These are phyloP conservation scores for Globisporangium cederbergense DNA, from an alignment of 352 stramenopile genomes.

Conservation along the genomic window DNA sequence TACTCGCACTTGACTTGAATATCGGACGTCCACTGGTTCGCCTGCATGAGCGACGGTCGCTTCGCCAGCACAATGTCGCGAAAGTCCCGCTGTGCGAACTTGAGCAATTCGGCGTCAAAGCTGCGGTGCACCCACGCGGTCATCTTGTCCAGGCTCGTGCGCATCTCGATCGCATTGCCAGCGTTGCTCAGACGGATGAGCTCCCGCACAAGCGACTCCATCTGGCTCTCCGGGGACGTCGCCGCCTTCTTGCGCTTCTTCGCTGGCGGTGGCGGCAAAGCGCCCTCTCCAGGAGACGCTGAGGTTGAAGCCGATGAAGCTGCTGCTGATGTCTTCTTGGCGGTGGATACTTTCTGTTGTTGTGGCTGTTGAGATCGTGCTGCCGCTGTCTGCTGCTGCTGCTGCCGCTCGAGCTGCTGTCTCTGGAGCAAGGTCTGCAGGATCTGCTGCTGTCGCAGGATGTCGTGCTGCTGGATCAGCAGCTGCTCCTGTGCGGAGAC, in stretches of 20 bases:
- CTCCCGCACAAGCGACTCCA: conserved; percentile 56
- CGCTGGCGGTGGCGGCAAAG: conserved; percentile 4
- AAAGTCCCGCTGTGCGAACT: conserved; percentile 59
- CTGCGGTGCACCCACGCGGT: conserved; percentile 53
- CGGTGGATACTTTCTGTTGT: conserved; percentile 9
- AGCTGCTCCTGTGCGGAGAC: conserved; percentile 30
- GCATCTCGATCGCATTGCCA: conserved; percentile 50
- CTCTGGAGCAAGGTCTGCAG: conserved; percentile 34
- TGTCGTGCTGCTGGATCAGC: conserved; percentile 42
- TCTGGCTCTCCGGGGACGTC: conserved; percentile 41
- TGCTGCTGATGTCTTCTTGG: conserved; percentile 11
- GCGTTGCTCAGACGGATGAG: conserved; percentile 46
- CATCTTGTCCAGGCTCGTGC: conserved; percentile 51
- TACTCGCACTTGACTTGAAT: conserved; percentile 60
- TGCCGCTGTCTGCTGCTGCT: conserved; percentile 11
- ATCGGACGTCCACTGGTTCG: conserved; percentile 42
- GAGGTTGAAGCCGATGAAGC: neutral
- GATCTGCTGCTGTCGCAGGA: conserved; percentile 47
- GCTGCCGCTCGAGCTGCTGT: conserved; percentile 22
- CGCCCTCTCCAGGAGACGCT: neutral
- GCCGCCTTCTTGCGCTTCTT: conserved; percentile 45
- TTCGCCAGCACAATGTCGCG: conserved; percentile 33
- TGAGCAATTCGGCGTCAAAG: conserved; percentile 40
- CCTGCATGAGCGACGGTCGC: conserved; percentile 34
- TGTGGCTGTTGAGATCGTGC: conserved; percentile 19